A percentile compares a stretch with the other conserved stretches of the same genome.
These are phyloP conservation scores for Jaenimonas drosophilae DNA, from an alignment of 208 protist species.

Conservation along the genomic window DNA sequence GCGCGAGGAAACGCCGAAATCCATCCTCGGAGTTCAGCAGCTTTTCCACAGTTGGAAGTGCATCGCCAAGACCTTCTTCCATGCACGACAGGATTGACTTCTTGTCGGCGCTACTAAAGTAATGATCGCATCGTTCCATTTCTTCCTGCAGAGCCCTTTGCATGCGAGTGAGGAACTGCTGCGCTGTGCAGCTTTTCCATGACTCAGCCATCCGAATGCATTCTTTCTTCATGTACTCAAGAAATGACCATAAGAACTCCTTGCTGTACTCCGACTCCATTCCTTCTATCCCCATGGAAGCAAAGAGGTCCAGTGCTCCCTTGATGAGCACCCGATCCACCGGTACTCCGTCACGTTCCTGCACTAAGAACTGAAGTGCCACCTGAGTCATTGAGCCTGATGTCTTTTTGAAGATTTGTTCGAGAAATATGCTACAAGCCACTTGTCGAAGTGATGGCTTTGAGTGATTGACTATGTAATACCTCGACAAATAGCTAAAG, in stretches of 20 bases:
- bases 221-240: slow-evolving; percentile 33
- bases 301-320: no score
- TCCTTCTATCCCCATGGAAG: no score
- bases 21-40: slow-evolving; percentile 34
- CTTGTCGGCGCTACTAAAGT: slow-evolving; percentile 47
- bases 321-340: no score
- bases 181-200: slow-evolving; percentile 25
- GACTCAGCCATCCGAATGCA: slow-evolving; percentile 29
- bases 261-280: no score
- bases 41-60: slow-evolving; percentile 20
- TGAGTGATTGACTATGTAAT: slow-evolving; percentile 77
- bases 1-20: slow-evolving; percentile 27
- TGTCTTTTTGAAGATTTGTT: slow-evolving; percentile 71
- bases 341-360: slow-evolving; percentile 10
- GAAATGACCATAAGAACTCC: no score
- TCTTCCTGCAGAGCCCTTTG: slow-evolving; percentile 33
- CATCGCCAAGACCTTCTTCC: slow-evolving; percentile 46
- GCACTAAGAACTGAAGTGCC: slow-evolving; percentile 42
- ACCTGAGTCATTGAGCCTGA: slow-evolving; percentile 34
- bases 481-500: slow-evolving; percentile 81
- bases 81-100: slow-evolving; percentile 42
- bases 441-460: slow-evolving; percentile 74
- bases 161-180: slow-evolving; percentile 28
- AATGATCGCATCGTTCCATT: slow-evolving; percentile 32
- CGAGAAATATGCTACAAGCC: slow-evolving; percentile 72